A percentile compares a stretch with the other conserved stretches of the same genome.
These are phyloP conservation scores for Ceratobasidium theobromae DNA, from an alignment of 1,284 basidiomycete species.

Conservation along the genomic window DNA sequence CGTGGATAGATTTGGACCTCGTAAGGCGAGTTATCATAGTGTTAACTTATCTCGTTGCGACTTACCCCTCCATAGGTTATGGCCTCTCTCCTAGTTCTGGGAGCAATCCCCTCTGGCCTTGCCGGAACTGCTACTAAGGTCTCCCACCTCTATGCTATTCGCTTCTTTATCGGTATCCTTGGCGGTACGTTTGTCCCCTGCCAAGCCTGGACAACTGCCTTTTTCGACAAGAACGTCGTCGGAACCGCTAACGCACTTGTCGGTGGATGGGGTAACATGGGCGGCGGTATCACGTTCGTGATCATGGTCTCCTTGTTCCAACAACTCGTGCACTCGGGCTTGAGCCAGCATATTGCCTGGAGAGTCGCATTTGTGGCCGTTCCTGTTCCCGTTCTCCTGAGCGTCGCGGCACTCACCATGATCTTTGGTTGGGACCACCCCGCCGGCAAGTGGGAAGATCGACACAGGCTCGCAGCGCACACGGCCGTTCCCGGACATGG, in stretches of 20 bases:
- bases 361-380: slow-evolving; percentile 58
- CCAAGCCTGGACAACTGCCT: slow-evolving; percentile 60
- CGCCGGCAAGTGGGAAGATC: slow-evolving; percentile 57
- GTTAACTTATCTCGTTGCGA: not conserved
- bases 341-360: slow-evolving; percentile 56
- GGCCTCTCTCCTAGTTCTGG: slow-evolving; percentile 57
- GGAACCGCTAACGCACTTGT: slow-evolving; percentile 57
- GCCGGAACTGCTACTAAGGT: slow-evolving; percentile 55
- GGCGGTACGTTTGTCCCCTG: slow-evolving; percentile 63
- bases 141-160: slow-evolving; percentile 51
- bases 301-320: slow-evolving; percentile 63
- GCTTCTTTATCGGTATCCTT: slow-evolving; percentile 58
- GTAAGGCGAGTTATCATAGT: slow-evolving; percentile 47
- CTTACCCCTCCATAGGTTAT: slow-evolving; percentile 43
- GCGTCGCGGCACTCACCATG: slow-evolving; percentile 50
- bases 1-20: slow-evolving; percentile 60
- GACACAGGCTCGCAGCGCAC: slow-evolving; percentile 52
- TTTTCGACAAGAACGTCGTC: slow-evolving; percentile 62
- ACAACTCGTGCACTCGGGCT: slow-evolving; percentile 46
- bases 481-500: slow-evolving; percentile 42
- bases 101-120: slow-evolving; percentile 64
- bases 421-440: slow-evolving; percentile 63
- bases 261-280: slow-evolving; percentile 56
- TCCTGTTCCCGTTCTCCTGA: slow-evolving; percentile 58
- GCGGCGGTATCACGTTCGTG: slow-evolving; percentile 57